phyloP scores from a whole-genome alignment of 78 protist species.

The Speleostelium caveatum region DNA sequence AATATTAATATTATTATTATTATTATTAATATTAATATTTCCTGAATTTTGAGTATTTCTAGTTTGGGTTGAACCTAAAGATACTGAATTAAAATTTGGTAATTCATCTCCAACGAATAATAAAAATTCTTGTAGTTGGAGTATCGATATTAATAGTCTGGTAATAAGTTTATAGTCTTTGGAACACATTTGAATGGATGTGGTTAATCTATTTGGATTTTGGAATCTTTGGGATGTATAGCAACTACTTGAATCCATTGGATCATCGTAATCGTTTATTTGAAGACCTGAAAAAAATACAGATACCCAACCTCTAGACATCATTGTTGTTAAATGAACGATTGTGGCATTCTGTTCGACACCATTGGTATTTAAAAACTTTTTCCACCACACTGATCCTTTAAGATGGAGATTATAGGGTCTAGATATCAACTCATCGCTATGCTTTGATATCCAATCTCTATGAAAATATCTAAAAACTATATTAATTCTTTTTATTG shows the following conservation, averaged over 20 bases:
- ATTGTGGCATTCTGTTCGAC: neutral
- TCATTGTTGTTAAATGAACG: constrained; percentile 58
- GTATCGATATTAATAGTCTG: constrained; percentile 13
- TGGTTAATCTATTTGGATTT: neutral
- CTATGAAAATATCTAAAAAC: constrained; percentile 64
- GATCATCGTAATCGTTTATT: neutral
- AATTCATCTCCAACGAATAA: constrained; percentile 33
- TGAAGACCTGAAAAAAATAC: constrained; percentile 40
- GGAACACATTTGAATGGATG: constrained; percentile 9
- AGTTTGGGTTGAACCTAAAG: neutral
- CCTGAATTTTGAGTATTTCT: neutral
- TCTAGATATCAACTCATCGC: constrained; percentile 30
- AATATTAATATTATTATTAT: neutral
- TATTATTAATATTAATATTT: neutral
- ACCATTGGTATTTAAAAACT: constrained; percentile 12
- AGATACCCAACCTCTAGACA: constrained; percentile 71
- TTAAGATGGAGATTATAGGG: constrained; percentile 5
- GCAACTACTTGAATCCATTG: neutral
- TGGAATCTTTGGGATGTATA: too few relatives aligned
- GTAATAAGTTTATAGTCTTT: neutral
- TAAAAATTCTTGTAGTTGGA: constrained; percentile 66
- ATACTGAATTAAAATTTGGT: neutral
- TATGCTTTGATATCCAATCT: constrained; percentile 63
- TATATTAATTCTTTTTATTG: constrained; percentile 49
- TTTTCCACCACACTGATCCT: constrained; percentile 60